Evolutionary conservation across 805 yeast species (phyloP), one percentile per base, ranked within the genome.

Genomic region (Yamadazyma laniorum): DNA sequence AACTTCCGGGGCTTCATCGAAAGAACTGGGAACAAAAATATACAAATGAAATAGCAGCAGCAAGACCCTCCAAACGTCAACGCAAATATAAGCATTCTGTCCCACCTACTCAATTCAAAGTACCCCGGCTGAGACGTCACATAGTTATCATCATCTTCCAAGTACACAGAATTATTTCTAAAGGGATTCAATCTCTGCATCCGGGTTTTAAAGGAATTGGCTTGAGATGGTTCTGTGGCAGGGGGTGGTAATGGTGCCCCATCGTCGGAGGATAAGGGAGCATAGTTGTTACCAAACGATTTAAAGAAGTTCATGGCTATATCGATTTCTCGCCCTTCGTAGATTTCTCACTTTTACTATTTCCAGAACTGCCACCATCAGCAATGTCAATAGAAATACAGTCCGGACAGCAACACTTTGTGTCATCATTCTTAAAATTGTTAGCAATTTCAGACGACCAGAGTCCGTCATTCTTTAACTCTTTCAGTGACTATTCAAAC

Each of bases 381-480:
- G n/a, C n/a, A 23, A 27, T 45, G 45, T 39, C 48, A 25, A 25
- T 34, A n/a, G 32, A 25, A 21, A 28, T 22, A 13, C 14, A 21
- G 9, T 21, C 23, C 9, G 23, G 32, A 13, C 79, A 75, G 44
- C 50, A 53, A 22, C 76, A 68, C 25, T 79, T 79, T 54, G 72
- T 71, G 16, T 52, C 58, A 31, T 75, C 74, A 32, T 75, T 74
- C 47, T 52, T 75, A 28, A 71, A 73, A 40, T 63, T 79, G 42
- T 66, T 78, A 11, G 55, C 63, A 16, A 60, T 77, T 39, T 67
- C 74, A 5, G 55, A 64, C n/a, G 65, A 61, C 28, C 60, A 65
- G 0, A 49, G 66, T 0, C 35, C 61, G 1, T 61, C 57, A 28
- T 29, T 44, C n/a, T 67, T 65, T 54, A 54, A 59, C 44, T 47